phyloP scores from a whole-genome alignment of 495 filamentous ascomycete genomes.

The Aspergillus olivimuriae region DNA sequence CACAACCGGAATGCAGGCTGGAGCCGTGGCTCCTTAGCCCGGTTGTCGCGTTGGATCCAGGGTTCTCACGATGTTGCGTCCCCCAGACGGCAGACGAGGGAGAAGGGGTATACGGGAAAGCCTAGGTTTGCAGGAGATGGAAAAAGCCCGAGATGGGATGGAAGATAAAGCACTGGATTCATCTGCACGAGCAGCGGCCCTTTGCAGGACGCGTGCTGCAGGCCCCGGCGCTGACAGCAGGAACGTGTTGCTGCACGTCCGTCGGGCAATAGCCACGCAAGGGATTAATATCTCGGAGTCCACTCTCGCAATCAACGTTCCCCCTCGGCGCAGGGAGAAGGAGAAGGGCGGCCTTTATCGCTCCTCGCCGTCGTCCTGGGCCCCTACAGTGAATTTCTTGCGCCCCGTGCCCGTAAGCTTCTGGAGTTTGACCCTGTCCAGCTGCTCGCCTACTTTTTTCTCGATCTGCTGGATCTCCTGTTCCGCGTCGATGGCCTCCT shows the following conservation, averaged over 20 bases:
- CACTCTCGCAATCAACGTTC: conserved; percentile 8
- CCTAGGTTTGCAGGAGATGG: conserved; percentile 17
- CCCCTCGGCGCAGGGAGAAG: conserved; percentile 32
- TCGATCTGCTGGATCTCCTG: conserved; percentile 94
- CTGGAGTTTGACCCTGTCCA: conserved; percentile 81
- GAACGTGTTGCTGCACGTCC: conserved; percentile 31
- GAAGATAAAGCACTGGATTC: conserved; percentile 12
- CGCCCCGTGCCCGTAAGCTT: conserved; percentile 74
- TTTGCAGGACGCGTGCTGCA: conserved; percentile 25
- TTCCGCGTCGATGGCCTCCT: conserved; percentile 83
- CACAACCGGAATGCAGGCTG: conserved; percentile 32
- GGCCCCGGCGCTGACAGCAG: conserved; percentile 32
- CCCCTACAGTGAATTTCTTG: conserved; percentile 81
- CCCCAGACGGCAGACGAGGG: conserved; percentile 4
- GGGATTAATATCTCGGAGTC: conserved; percentile 28
- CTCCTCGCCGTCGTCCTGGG: conserved; percentile 58
- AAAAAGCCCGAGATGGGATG: conserved; percentile 14
- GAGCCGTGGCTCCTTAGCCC: conserved; percentile 15
- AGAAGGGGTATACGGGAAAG: conserved; percentile 13
- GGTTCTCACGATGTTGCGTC: conserved; percentile 4
- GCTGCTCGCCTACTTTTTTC: conserved; percentile 83
- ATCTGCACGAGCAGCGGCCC: conserved; percentile 20
- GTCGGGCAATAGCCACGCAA: conserved; percentile 24
- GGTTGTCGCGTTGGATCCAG: conserved; percentile 17
- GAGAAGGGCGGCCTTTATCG: conserved; percentile 32